These are phyloP conservation scores for Coleophoma eucalyptorum DNA, from an alignment of 2,329 filamentous ascomycete species.

Conservation along the genomic window DNA sequence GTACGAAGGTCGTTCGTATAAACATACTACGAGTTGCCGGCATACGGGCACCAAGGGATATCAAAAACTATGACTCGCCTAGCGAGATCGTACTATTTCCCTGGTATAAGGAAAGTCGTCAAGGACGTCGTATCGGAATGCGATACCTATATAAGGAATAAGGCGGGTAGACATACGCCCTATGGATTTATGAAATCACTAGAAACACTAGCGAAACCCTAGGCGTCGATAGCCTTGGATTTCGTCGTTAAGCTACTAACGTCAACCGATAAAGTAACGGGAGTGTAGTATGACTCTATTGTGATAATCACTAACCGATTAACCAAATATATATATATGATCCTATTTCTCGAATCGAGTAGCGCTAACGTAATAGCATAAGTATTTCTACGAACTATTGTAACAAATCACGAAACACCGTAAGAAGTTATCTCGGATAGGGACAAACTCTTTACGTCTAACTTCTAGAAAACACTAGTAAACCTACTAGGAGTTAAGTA, in stretches of 20 bases:
- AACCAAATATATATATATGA: too few relatives aligned
- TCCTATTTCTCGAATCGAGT: too few relatives aligned
- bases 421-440: slow-evolving; percentile 5
- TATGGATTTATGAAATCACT: not conserved
- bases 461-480: slow-evolving; percentile 4
- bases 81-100: too few relatives aligned
- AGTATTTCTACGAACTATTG: slow-evolving; percentile 3
- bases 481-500: too few relatives aligned
- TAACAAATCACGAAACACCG: not conserved
- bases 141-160: too few relatives aligned
- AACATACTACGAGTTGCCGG: too few relatives aligned
- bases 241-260: slow-evolving; percentile 1
- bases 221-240: not conserved
- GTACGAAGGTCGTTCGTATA: too few relatives aligned
- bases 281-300: too few relatives aligned
- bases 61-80: slow-evolving; percentile 3
- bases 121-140: not conserved
- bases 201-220: not conserved
- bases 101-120: not conserved
- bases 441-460: slow-evolving; percentile 7
- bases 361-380: not conserved
- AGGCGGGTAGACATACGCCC: not conserved
- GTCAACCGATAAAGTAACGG: too few relatives aligned
- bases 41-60: too few relatives aligned
- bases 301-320: too few relatives aligned